Percentiles rank a stretch among this genome's conserved stretches.
Conservation (phyloP, 2,329 filamentous ascomycete genomes). For the Apiospora arundinis region DNA sequence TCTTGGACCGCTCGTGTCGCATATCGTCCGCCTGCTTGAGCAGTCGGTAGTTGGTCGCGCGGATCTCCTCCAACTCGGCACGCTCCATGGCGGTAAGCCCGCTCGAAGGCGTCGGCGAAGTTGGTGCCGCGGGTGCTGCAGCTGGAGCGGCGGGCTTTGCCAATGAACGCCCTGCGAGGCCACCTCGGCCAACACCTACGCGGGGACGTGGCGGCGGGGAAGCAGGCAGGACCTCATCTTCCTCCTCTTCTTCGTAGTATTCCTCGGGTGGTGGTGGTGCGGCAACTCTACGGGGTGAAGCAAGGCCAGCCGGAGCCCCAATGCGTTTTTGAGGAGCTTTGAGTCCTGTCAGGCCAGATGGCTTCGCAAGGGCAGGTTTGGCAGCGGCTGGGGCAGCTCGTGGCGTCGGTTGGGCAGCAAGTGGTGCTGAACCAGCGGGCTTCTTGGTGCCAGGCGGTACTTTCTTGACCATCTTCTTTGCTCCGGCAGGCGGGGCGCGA, state of each 20-base stretch:
- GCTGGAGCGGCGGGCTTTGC: constrained; percentile 71
- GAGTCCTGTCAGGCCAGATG: constrained; percentile 59
- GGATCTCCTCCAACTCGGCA: constrained; percentile 90
- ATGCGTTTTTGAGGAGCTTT: constrained; percentile 67
- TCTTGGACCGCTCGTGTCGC: constrained; percentile 79
- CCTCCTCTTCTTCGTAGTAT: constrained; percentile 61
- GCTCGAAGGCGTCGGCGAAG: constrained; percentile 65
- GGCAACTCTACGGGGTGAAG: constrained; percentile 59
- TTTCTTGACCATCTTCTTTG: constrained; percentile 51
- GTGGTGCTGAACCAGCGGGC: constrained; percentile 48
- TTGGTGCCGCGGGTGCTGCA: constrained; percentile 54
- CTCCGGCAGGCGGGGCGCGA: constrained; percentile 52
- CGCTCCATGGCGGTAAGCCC: constrained; percentile 81
- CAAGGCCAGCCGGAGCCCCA: constrained; percentile 51
- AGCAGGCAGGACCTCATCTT: constrained; percentile 51
- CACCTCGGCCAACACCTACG: constrained; percentile 74
- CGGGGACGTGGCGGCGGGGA: constrained; percentile 66
- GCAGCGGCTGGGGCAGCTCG: constrained; percentile 54
- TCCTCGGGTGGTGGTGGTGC: constrained; percentile 54
- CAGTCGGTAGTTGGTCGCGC: constrained; percentile 81
- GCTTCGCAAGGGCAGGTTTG: constrained; percentile 63
- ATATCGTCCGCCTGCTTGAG: constrained; percentile 79
- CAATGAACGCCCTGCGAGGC: constrained; percentile 84
- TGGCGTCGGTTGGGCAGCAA: constrained; percentile 64
- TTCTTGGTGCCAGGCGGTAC: constrained; percentile 61